A percentile compares a stretch with the other conserved stretches of the same genome.
These are phyloP conservation scores for Wallacemonas collosoma DNA, from an alignment of 208 protist species.

Conservation along the genomic window DNA sequence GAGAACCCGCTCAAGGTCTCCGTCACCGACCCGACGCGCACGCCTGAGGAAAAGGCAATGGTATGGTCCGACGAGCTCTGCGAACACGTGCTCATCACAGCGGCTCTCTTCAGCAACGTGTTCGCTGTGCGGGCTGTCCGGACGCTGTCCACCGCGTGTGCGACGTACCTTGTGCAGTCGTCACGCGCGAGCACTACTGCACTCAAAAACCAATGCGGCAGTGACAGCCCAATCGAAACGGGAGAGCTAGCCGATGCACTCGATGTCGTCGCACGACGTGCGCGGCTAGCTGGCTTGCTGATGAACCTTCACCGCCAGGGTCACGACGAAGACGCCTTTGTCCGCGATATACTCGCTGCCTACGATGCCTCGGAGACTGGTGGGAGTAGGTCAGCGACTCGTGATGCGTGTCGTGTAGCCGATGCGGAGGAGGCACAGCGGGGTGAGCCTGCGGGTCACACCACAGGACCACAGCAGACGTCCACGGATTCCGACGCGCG, in stretches of 20 bases:
- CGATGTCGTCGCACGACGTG: neutral
- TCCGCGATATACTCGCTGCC: neutral
- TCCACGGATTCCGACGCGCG: neutral
- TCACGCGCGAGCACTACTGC: neutral
- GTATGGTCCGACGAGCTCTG: neutral
- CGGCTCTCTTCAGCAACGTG: neutral
- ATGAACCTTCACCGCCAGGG: neutral
- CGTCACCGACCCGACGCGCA: neutral
- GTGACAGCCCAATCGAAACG: neutral
- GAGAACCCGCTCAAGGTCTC: neutral
- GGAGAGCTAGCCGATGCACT: neutral
- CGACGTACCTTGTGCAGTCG: neutral
- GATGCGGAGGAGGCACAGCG: too few species aligned
- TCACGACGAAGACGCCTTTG: slow-evolving; percentile 1
- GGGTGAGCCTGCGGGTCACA: too few species aligned
- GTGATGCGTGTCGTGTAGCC: neutral
- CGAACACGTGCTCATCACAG: slow-evolving; percentile 3
- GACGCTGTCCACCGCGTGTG: neutral
- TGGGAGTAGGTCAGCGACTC: neutral
- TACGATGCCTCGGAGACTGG: neutral
- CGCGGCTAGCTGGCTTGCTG: neutral
- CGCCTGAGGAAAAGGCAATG: neutral
- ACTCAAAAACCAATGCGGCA: neutral
- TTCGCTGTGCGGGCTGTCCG: neutral
- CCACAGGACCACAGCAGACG: too few species aligned